phyloP scores from a whole-genome alignment of 2,329 filamentous ascomycete species.

The Epichloe elymi region DNA sequence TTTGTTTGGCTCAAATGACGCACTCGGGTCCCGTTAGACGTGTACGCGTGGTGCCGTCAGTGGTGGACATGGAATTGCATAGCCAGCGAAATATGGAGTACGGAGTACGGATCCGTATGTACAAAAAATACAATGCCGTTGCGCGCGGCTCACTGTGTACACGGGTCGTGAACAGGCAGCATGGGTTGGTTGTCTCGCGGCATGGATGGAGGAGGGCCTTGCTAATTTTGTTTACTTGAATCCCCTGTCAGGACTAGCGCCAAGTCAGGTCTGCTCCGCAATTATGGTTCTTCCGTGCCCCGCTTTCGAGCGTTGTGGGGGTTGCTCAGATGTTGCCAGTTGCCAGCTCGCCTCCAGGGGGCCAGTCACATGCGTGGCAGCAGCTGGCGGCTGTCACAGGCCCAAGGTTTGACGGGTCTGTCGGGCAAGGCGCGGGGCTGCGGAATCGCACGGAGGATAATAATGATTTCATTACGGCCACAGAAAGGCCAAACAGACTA shows the following conservation, averaged over 20 bases:
- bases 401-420: not conserved
- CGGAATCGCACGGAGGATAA: not conserved
- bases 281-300: conserved; percentile 6
- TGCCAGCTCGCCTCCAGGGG: not conserved
- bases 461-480: conserved; percentile 1
- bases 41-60: not conserved
- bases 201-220: not conserved
- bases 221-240: conserved; percentile 18
- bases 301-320: not conserved
- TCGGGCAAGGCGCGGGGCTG: not conserved
- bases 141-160: not conserved
- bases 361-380: not conserved
- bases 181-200: not conserved
- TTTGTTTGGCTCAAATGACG: not conserved
- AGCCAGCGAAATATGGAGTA: not conserved
- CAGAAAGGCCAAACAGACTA: not conserved
- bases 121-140: conserved; percentile 8
- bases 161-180: not conserved
- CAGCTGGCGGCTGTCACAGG: not conserved
- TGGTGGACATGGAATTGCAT: conserved; percentile 1
- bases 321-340: too few relatives aligned
- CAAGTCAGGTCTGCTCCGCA: not conserved
- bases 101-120: not conserved
- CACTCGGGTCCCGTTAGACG: not conserved
- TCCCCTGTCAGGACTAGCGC: conserved; percentile 13